A percentile compares a stretch with the other conserved stretches of the same genome.
Evolutionary conservation across 805 yeast species (phyloP).

Genomic region (Yamadazyma olivae): DNA sequence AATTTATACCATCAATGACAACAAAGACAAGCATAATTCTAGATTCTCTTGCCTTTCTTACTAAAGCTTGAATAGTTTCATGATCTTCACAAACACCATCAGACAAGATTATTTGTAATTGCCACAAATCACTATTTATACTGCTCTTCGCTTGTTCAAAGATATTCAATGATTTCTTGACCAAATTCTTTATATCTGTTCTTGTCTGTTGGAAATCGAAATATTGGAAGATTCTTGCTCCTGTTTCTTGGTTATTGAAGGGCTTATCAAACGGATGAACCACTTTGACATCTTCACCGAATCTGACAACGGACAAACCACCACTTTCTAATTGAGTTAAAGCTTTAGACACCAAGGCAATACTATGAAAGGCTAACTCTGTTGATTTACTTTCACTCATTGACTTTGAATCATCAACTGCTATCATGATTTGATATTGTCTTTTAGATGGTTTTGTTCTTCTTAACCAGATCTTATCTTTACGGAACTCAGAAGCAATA

Average conservation of each 20-base stretch:
- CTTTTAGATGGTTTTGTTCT: slow-evolving; percentile 97
- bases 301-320: slow-evolving; percentile 82
- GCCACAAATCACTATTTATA: slow-evolving; percentile 73
- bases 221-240: slow-evolving; percentile 80
- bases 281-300: slow-evolving; percentile 79
- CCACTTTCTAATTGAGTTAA: slow-evolving; percentile 93
- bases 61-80: slow-evolving; percentile 73
- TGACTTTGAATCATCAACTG: slow-evolving; percentile 95
- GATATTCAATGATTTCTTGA: slow-evolving; percentile 66
- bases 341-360: slow-evolving; percentile 91
- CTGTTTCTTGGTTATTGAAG: slow-evolving; percentile 72
- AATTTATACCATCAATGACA: slow-evolving; percentile 82
- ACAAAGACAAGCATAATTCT: slow-evolving; percentile 94
- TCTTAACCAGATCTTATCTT: slow-evolving; percentile 97
- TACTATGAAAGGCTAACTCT: slow-evolving; percentile 89
- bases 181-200: slow-evolving; percentile 78
- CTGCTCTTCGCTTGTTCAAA: slow-evolving; percentile 59
- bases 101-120: slow-evolving; percentile 84
- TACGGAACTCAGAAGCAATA: slow-evolving; percentile 95
- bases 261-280: slow-evolving; percentile 90
- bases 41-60: slow-evolving; percentile 88
- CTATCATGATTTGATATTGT: slow-evolving; percentile 95
- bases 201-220: slow-evolving; percentile 86
- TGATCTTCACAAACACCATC: slow-evolving; percentile 99
- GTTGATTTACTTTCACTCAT: slow-evolving; percentile 93